Evolutionary conservation across 23 red algal species (phyloP), one percentile per base, ranked within the genome.

Genomic region (Gracilaria gracilis): DNA sequence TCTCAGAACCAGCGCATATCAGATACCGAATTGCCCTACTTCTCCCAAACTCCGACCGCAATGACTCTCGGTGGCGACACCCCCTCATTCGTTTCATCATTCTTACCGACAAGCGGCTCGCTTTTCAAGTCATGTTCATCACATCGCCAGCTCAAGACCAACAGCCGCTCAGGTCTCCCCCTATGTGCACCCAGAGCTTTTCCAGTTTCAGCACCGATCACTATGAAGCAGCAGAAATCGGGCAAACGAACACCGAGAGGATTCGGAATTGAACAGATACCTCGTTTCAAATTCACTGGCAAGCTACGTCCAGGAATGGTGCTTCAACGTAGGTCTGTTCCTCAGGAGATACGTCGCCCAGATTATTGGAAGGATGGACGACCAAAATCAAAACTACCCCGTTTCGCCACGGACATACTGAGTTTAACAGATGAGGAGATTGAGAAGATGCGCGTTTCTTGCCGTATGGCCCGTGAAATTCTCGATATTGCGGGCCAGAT

Each of bases 391-490:
- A 73, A 57, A 15, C 24, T 44, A 23, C 91, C 91, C 8, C 65
- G 64, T 17, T 84, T 95, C 54, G 94, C 97, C 9, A 95, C 94
- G 90, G 86, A 96, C 39, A 99, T 99, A 59, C 74, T 61, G 19
- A 90, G 93, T 44, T 62, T 96, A 24, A 93, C 82, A 8, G 84
- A 86, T 11, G 97, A 83, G 36, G 86, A 99, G 50, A 88, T 99
- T 53, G 86, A 86, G 15, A 80, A 78, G 40, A 99, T 99, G 97
- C 92, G 93, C 31, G 84, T 87, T 35, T 82, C 94, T 27, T 74
- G 94, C 24, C 48, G 85, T 16, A 67, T 99, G 73, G 97, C 97
- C 29, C 88, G 97, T 17, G 88, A 99, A 59, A 85, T 99, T 12
- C 93, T 99, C 2, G 97, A 99, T 76, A 69, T 71, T 38, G 97